Evolutionary conservation across 306 rosid genomes (phyloP).

Genomic region (Cucurbita ficifolia): DNA sequence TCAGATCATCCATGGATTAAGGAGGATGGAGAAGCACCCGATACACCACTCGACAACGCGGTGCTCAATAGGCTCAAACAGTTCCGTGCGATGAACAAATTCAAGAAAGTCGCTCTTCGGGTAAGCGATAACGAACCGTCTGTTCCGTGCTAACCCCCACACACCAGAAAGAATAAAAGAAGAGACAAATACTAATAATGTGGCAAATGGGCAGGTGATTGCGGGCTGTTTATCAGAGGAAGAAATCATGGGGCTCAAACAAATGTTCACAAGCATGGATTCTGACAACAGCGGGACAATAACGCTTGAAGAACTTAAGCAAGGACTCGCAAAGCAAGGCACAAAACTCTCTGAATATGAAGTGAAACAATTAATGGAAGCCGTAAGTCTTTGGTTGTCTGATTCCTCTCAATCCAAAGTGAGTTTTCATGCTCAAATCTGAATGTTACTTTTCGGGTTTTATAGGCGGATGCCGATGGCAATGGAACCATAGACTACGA

Average conservation of each 20-base stretch:
- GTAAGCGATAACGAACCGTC: constrained; percentile 13
- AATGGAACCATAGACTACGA: constrained; percentile 89
- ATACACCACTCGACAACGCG: constrained; percentile 87
- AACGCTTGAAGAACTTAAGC: constrained; percentile 92
- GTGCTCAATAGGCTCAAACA: constrained; percentile 89
- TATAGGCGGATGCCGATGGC: constrained; percentile 97
- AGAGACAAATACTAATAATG: background rate
- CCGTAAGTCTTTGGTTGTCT: constrained; percentile 30
- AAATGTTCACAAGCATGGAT: constrained; percentile 84
- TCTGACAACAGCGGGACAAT: constrained; percentile 92
- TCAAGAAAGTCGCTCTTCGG: constrained; percentile 85
- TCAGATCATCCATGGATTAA: constrained; percentile 50
- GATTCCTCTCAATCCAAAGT: background rate
- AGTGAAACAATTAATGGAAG: constrained; percentile 85
- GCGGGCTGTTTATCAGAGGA: constrained; percentile 97
- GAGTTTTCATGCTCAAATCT: background rate
- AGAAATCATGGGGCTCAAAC: constrained; percentile 92
- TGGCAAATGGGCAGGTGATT: constrained; percentile 42
- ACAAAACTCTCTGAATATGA: constrained; percentile 71
- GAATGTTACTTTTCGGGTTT: background rate
- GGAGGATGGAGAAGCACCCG: constrained; percentile 98
- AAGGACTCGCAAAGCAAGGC: constrained; percentile 91
- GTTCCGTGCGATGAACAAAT: constrained; percentile 90
- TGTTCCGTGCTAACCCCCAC: background rate
- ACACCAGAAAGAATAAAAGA: background rate